Evolutionary conservation across 1,139 yeast species (phyloP), one percentile per base, ranked within the genome.

Genomic region (Kodamaea ohmeri): DNA sequence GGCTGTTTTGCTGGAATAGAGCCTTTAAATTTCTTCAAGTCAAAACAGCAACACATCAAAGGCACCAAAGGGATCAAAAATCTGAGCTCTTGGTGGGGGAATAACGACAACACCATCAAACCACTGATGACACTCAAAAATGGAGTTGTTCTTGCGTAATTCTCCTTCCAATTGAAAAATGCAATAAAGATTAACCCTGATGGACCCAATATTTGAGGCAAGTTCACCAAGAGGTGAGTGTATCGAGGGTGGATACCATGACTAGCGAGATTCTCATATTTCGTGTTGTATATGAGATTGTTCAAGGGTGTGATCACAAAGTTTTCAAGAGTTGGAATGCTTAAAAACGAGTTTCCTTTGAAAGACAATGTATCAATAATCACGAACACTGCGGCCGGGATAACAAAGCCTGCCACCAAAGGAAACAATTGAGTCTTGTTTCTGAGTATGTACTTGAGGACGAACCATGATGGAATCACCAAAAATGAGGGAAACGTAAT

Each of bases 41-140:
- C 81, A 45, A 83, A 71, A 44, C 87, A 76, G 38, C 81, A 73
- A 49, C 85, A 77, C 5, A 81, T 57, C 5, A 90, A 62, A 0
- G 97, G 97, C 1, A 85, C 64, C 15, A 83, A 53, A 0, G 98
- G 98, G 0, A 81, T 52, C 34, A 94, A 62, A 56, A 94, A 94
- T 33, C 99, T 67, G 19, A 87, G 68, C 56, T 94, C 99, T 57
- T 94, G 98, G 55, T 94, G 99, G 7, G 95, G 95, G 11, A 88
- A 71, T 0, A 78, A 4, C 0, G 97, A 87, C 19, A 92, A 67
- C 4, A 78, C 42, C 0, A 65, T 4, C 1, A 87, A 26, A 0
- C 90, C 95, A 11, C 95, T 78, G 1, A 74, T 43, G 0, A 83
- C 68, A 0, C 90, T 61, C 31, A 83, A 61, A 45, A 79, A 76